Conservation (phyloP, 1,284 basidiomycete genomes). For the Neolentinus lepideus region DNA sequence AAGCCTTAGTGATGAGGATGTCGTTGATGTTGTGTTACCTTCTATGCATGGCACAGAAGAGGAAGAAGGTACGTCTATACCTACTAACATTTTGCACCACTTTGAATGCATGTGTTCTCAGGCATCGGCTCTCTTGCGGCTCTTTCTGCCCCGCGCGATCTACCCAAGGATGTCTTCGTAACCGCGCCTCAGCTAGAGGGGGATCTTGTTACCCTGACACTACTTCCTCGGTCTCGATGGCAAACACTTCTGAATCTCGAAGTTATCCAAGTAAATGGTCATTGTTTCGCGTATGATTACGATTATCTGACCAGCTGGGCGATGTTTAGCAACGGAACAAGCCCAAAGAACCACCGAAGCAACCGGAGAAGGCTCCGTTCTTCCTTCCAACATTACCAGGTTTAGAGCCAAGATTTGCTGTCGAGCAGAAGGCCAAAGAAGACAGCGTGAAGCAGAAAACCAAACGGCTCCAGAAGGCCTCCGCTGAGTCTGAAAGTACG, state of each 20-base stretch:
- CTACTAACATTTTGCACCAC: not conserved
- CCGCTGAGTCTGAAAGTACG: slow-evolving; percentile 60
- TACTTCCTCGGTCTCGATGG: slow-evolving; percentile 92
- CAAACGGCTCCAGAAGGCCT: slow-evolving; percentile 43
- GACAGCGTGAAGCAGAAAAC: slow-evolving; percentile 28
- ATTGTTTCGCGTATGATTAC: not conserved
- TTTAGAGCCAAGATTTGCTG: slow-evolving; percentile 72
- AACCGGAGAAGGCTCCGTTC: slow-evolving; percentile 93
- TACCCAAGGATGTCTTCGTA: slow-evolving; percentile 62
- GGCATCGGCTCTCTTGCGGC: slow-evolving; percentile 52
- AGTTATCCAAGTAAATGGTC: slow-evolving; percentile 71
- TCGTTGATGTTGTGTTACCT: slow-evolving; percentile 68
- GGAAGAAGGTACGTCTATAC: slow-evolving; percentile 47
- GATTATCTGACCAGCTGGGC: slow-evolving; percentile 4
- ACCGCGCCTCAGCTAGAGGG: slow-evolving; percentile 83
- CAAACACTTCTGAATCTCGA: slow-evolving; percentile 95
- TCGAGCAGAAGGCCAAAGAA: slow-evolving; percentile 32
- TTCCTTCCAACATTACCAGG: slow-evolving; percentile 91
- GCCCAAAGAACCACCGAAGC: slow-evolving; percentile 93
- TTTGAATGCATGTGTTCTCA: slow-evolving; percentile 20
- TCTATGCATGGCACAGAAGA: slow-evolving; percentile 77
- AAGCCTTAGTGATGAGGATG: slow-evolving; percentile 71
- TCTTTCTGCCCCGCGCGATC: slow-evolving; percentile 38
- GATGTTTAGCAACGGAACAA: slow-evolving; percentile 80
- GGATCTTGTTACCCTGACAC: slow-evolving; percentile 85